Evolutionary conservation across 352 stramenopile species (phyloP), one percentile per base, ranked within the genome.

Genomic region (Peronospora tabacina): DNA sequence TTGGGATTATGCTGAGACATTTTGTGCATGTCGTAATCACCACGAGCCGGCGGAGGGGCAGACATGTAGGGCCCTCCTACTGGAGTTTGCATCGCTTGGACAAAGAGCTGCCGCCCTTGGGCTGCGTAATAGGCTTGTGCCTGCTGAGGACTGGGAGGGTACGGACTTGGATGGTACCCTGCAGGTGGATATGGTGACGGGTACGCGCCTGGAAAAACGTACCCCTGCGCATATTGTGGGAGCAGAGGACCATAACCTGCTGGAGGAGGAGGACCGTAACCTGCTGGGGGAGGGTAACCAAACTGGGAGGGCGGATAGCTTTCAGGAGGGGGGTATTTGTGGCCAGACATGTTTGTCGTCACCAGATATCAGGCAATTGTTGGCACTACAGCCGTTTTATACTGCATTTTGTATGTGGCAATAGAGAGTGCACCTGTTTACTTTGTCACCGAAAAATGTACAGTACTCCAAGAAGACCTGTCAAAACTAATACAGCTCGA

Each of bases 41-140:
- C 69, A 9, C 85, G 85, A 0, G 46, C 58, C 1, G 72, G 75
- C 36, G 82, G 74, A 29, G 69, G 63, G 9, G 37, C 12, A 22
- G 59, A 38, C 3, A 65, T 58, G 52, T 83, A 82, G n/a, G n/a
- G n/a, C 22, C 38, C 58, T 20, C 6, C 33, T 20, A 1, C 33
- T 29, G 51, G 43, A n/a, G 63, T 53, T 9, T 68, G 44, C 8
- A 72, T 85, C 6, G 74, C 77, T 52, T 88, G 74, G 8, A 74
- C 74, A 41, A 86, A 88, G 36, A 88, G 68, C 46, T 76, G 70
- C n/a, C 74, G 63, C 7, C 74, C 72, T 49, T 88, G 77, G 0
- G 68, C 66, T 19, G 77, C 77, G 36, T 88, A 86, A 44, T 85
- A 86, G 16, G 68, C 66, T 49, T 86, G 75, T 6, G 63, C 66